These are phyloP conservation scores for Combretum micranthum DNA, from an alignment of 345 rosid species.

Conservation along the genomic window DNA sequence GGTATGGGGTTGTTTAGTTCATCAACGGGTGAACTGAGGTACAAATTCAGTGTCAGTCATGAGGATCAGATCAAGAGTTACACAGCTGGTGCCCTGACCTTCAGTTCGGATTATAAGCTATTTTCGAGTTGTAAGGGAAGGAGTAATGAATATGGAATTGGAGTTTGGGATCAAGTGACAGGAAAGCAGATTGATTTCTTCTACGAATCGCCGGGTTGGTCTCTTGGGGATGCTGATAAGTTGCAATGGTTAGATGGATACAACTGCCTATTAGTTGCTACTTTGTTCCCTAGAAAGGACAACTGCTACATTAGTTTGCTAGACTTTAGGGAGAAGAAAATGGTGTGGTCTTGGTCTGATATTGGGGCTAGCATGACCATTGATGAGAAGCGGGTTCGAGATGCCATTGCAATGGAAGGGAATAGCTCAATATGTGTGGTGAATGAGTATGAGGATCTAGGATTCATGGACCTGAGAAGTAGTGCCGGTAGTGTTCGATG, in stretches of 20 bases:
- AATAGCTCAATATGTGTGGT: constrained; percentile 77
- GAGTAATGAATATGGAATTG: constrained; percentile 90
- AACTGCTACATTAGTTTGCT: constrained; percentile 90
- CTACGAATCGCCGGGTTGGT: constrained; percentile 80
- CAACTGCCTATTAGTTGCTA: constrained; percentile 80
- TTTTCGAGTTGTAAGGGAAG: constrained; percentile 86
- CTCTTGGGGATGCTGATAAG: constrained; percentile 92
- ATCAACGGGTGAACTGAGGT: constrained; percentile 60
- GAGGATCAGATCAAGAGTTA: constrained; percentile 69
- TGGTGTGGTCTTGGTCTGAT: constrained; percentile 99
- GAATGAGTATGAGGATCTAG: constrained; percentile 88
- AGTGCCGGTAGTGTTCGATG: constrained; percentile 70
- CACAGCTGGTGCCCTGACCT: constrained; percentile 83
- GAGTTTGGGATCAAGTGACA: constrained; percentile 90
- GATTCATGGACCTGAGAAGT: constrained; percentile 83
- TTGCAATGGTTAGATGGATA: constrained; percentile 70
- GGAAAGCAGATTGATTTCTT: constrained; percentile 87
- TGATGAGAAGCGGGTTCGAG: constrained; percentile 89
- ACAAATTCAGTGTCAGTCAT: constrained; percentile 70
- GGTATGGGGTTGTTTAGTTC: constrained; percentile 91
- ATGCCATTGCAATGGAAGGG: constrained; percentile 91
- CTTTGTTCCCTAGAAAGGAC: constrained; percentile 90
- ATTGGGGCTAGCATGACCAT: constrained; percentile 41
- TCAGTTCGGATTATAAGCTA: constrained; percentile 49
- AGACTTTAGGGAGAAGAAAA: constrained; percentile 74